phyloP scores from a whole-genome alignment of 2,329 filamentous ascomycete genomes.

The Colletotrichum godetiae region DNA sequence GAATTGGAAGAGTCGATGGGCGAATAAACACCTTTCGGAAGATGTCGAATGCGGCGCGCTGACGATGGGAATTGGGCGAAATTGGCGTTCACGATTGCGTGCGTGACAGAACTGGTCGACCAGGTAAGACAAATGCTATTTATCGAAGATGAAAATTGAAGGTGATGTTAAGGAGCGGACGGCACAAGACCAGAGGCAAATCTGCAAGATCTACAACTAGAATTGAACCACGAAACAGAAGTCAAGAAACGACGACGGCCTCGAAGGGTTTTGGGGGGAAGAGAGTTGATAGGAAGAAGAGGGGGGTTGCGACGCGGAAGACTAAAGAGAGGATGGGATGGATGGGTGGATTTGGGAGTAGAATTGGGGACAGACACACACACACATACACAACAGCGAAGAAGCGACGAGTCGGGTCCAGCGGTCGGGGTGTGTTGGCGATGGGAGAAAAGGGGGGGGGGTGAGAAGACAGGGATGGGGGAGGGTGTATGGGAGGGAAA shows the following conservation, averaged over 20 bases:
- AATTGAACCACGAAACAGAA: conserved; percentile 62
- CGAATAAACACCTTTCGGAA: conserved; percentile 16
- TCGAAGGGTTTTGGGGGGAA: conserved; percentile 43
- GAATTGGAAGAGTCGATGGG: neutral
- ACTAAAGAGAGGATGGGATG: conserved; percentile 35
- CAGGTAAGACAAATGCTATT: conserved; percentile 40
- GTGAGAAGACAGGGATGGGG: conserved; percentile 8
- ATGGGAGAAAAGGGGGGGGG: conserved; percentile 2
- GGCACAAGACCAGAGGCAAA: conserved; percentile 64
- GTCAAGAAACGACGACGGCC: conserved; percentile 38
- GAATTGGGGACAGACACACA: conserved; percentile 33
- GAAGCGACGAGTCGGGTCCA: conserved; percentile 35
- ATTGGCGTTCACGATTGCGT: conserved; percentile 32
- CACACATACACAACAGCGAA: conserved; percentile 18
- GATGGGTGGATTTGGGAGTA: conserved; percentile 36
- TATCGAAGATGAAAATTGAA: conserved; percentile 36
- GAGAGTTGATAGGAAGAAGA: conserved; percentile 44
- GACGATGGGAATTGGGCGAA: conserved; percentile 34
- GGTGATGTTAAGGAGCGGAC: conserved; percentile 41
- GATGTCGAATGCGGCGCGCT: conserved; percentile 26
- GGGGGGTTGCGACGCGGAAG: conserved; percentile 38
- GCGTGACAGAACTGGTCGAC: conserved; percentile 30
- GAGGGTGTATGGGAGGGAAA: conserved; percentile 24
- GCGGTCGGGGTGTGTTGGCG: conserved; percentile 22
- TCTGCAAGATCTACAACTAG: conserved; percentile 62